Conservation (phyloP, 73 alveolate genomes). For the Effrenium voratum region DNA sequence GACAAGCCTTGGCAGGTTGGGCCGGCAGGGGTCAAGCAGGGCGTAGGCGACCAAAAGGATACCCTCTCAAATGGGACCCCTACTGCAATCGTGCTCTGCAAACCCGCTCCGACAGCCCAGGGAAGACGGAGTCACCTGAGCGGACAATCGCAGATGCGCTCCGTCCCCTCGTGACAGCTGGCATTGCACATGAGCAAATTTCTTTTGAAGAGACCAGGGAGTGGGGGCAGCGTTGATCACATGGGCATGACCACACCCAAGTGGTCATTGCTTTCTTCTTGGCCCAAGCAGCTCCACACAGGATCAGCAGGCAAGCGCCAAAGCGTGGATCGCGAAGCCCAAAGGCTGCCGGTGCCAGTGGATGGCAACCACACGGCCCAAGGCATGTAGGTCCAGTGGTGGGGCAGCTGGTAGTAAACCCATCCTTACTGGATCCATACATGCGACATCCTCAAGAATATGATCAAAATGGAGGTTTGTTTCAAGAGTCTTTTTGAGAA, state of each 20-base stretch:
- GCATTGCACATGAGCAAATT: too few species aligned
- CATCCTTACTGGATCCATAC: conserved; percentile 54
- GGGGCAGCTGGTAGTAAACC: conserved; percentile 57
- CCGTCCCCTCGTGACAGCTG: too few species aligned
- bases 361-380: conserved; percentile 92
- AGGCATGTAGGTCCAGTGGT: conserved; percentile 91
- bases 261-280: too few species aligned
- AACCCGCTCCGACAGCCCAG: conserved; percentile 62
- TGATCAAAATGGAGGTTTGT: too few species aligned
- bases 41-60: neutral
- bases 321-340: conserved; percentile 53
- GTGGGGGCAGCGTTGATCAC: too few species aligned
- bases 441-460: too few species aligned
- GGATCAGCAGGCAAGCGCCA: conserved; percentile 92
- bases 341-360: conserved; percentile 70
- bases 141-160: too few species aligned
- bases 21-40: neutral
- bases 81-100: neutral
- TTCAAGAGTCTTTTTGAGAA: too few species aligned
- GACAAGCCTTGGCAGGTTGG: neutral
- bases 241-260: too few species aligned
- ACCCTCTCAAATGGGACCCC: neutral
- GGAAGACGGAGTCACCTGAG: conserved; percentile 76
- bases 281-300: conserved; percentile 37
- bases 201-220: too few species aligned